These are phyloP conservation scores for Trichoderma endophyticum DNA, from an alignment of 2,329 filamentous ascomycete genomes.

Conservation along the genomic window DNA sequence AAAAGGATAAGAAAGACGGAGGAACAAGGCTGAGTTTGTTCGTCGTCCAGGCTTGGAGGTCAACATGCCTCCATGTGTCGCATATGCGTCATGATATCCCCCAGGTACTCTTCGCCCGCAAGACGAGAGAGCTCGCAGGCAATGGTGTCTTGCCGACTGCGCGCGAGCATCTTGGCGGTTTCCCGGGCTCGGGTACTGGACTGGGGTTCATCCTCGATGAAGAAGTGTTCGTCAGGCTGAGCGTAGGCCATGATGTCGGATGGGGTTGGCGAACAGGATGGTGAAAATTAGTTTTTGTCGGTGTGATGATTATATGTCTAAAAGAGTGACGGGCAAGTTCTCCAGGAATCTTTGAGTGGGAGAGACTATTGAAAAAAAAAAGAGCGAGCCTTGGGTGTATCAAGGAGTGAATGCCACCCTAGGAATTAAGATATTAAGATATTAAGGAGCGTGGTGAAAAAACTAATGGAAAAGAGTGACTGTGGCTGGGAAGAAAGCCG, in stretches of 20 bases:
- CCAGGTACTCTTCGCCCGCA: slow-evolving; percentile 85
- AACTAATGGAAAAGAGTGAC: slow-evolving; percentile 55
- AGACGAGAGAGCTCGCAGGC: slow-evolving; percentile 83
- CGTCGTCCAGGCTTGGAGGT: neutral
- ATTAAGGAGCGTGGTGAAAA: slow-evolving; percentile 58
- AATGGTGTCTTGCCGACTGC: slow-evolving; percentile 82
- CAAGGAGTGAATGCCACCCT: slow-evolving; percentile 32
- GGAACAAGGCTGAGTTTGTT: neutral
- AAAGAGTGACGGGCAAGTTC: slow-evolving; percentile 51
- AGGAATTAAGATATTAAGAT: slow-evolving; percentile 51
- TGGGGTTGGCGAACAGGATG: slow-evolving; percentile 18
- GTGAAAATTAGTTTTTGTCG: slow-evolving; percentile 26
- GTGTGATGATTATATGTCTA: slow-evolving; percentile 23
- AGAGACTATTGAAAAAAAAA: slow-evolving; percentile 39
- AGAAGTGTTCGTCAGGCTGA: slow-evolving; percentile 47
- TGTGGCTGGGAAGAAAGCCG: slow-evolving; percentile 48
- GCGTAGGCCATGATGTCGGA: slow-evolving; percentile 46
- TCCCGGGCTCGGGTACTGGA: slow-evolving; percentile 67
- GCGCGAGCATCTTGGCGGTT: slow-evolving; percentile 72
- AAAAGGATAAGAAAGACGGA: neutral
- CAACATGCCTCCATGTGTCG: slow-evolving; percentile 79
- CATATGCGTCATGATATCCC: slow-evolving; percentile 94
- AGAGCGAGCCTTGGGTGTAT: slow-evolving; percentile 31
- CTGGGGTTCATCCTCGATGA: slow-evolving; percentile 53
- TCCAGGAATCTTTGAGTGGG: slow-evolving; percentile 50